Base-by-base conservation (phyloP, 1,139 yeast species). In the Blastobotrys buckinghamii region DNA sequence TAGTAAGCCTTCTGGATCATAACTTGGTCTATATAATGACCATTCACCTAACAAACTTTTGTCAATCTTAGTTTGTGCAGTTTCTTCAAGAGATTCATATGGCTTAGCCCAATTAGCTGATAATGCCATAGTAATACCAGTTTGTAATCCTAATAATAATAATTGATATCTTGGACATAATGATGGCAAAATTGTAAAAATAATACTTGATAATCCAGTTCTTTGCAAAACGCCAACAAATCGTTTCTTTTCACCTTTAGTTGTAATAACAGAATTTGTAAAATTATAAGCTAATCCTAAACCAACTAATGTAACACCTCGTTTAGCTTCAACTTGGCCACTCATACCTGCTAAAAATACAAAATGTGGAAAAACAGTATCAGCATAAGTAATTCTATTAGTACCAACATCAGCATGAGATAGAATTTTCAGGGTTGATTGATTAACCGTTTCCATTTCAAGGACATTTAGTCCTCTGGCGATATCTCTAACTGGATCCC, bases 1-100 rank as follows among this genome's bases (percentile, higher is more conserved):
- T 16, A 68, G 56, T 24, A 66, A 49, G 1, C 72, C 72, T 51
- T 68, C 72, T 1, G 72, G 72, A 46, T 68, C 72, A 47, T 60
- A 63, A 24, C 55, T 59, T 17, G 62, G 58, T 30, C 54, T 50
- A 50, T 61, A 60, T 46, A 62, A 53, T 12, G 62, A 47, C 17
- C 50, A 53, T 13, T 49, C 42, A 10, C 56, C 58, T 41, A 62
- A 53, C 17, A 63, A 48, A 2, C 55, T 49, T 9, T 39, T 41
- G 55, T 68, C 72, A 30, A 68, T 56, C 29, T 50, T 50, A 16
- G 68, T 62, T 46, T 68, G 72, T 8, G 70, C 70, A 5, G 69
- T 58, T 20, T 44, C 50, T 13, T 48, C 58, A 1, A 66, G 62
- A 6, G 51, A 36, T 8, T 44, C 53, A 50, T 62, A 66, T 2